A percentile compares a stretch with the other conserved stretches of the same genome.
These are phyloP conservation scores for Fraxinus velutina DNA, from an alignment of 305 asterid genomes.

Conservation along the genomic window DNA sequence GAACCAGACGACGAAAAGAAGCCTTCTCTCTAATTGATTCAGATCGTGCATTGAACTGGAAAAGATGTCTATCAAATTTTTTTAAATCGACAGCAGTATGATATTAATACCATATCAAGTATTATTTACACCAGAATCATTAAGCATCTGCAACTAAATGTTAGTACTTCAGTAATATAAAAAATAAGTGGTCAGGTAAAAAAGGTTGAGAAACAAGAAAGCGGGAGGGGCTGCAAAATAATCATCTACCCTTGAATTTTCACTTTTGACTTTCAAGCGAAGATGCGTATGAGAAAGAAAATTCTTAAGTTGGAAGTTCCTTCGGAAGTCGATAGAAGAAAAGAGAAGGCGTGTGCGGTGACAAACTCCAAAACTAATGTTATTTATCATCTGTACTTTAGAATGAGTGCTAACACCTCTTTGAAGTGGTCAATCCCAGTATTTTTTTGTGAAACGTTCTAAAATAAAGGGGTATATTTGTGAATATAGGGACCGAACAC, in stretches of 20 bases:
- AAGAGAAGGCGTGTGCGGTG: neutral
- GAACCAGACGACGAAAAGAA: constrained; percentile 80
- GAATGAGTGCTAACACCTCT: neutral
- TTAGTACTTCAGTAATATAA: neutral
- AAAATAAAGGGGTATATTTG: neutral
- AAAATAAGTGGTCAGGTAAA: neutral
- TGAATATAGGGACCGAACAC: neutral
- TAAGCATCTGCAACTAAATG: constrained; percentile 1
- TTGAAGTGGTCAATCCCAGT: neutral
- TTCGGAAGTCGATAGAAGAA: neutral
- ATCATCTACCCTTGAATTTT: neutral
- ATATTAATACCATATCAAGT: neutral
- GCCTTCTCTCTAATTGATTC: constrained; percentile 82
- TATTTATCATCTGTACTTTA: neutral
- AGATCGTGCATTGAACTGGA: constrained; percentile 85
- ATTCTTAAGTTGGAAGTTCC: neutral
- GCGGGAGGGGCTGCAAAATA: neutral
- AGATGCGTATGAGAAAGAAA: neutral
- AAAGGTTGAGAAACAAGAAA: neutral
- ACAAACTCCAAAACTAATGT: neutral
- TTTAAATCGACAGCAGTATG: neutral
- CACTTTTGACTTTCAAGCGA: neutral
- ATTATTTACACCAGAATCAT: neutral
- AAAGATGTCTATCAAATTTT: constrained; percentile 18
- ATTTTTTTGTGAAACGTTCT: neutral